Evolutionary conservation across 768 basidiomycete species (phyloP), one percentile per base, ranked within the genome.

Genomic region (Collybiopsis confluens): DNA sequence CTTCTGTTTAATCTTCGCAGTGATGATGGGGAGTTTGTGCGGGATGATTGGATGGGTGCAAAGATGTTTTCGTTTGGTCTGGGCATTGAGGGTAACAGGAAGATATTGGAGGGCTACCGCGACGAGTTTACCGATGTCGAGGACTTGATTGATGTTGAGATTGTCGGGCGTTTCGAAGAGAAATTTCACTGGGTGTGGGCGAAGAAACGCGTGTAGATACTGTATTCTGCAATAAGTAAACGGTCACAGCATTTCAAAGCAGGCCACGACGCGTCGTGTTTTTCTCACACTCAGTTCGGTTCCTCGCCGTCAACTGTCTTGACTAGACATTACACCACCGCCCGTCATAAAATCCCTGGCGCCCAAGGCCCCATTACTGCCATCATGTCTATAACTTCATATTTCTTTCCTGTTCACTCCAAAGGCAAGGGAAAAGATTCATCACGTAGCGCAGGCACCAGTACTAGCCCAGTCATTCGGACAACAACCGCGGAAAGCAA

Each of bases 31-130:
- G 62, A 65, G 52, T 18, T 48, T 2, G 36, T 53, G 4, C 37
- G 50, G 16, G 61, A 63, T 40, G 63, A 64, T 27, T 67, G 66
- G 66, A 57, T 67, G 53, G 44, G 60, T 2, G 63, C 59, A 16
- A 65, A 23, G 6, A 65, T 67, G 63, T 67, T 62, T 49, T 60
- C 53, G 16, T 63, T 59, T 37, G 61, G 63, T 2, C 47, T 65
- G 3, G 66, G 66, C 2, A 58, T 67, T 1, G 64, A 65, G 20
- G 65, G 62, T 1, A 67, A 61, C 20, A 54, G 59, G 38, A 56
- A 60, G 33, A 60, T 65, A n/a, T 53, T 67, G 11, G 58, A 49
- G 18, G 49, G 59, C 27, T 45, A 59, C 2, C 56, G 44, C 3
- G 55, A 54, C 3, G 65, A 52, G 35, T 51, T 62, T 41, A 55